Base-by-base conservation (phyloP, 768 basidiomycete species). In the Xerocomus spinulosus region DNA sequence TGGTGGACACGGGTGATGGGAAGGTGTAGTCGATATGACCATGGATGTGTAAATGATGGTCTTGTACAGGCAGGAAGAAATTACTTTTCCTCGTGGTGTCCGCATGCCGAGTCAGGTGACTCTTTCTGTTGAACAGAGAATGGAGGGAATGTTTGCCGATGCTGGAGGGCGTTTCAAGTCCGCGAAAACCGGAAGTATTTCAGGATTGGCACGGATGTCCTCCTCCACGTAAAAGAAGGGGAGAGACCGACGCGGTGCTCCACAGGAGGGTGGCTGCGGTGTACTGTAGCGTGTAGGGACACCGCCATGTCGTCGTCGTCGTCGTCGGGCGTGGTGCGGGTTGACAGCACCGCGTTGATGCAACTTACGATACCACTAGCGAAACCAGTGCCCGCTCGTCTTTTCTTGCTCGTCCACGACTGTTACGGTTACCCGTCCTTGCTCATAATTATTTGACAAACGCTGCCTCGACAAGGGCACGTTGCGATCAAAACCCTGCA, bases 401-500 rank as follows among this genome's bases (percentile, higher is more conserved):
- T 51, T 50, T 60, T 55, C 54, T 55, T 59, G 39, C 46, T 48
- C 29, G 46, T 52, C 63, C 34, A 50, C 64, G 37, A 57, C 53
- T 39, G 40, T 46, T 57, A 44, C 59, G 48, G 42, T 18, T 37
- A 58, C 47, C 57, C 36, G 34, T 52, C 56, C 50, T 53, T 63
- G 55, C 47, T 53, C 57, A 63, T 68, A 67, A 63, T 65, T 65
- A 69, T 73, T 62, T 72, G 69, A 68, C 70, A 75, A 72, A 72
- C 72, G 69, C 70, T 71, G 75, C 70, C 70, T 70, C 70, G 66
- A 74, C 68, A 71, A 71, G 77, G 82, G 79, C 83, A 87, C 83
- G 83, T 85, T 85, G 82, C 73, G 73, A 85, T 84, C 82, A 83
- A 82, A 84, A 81, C 70, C 70, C 78, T 76, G 74, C 59, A 62